These are phyloP conservation scores for Nowakowskiella sp. DNA, from an alignment of 192 early-diverging fungal genomes.

Conservation along the genomic window DNA sequence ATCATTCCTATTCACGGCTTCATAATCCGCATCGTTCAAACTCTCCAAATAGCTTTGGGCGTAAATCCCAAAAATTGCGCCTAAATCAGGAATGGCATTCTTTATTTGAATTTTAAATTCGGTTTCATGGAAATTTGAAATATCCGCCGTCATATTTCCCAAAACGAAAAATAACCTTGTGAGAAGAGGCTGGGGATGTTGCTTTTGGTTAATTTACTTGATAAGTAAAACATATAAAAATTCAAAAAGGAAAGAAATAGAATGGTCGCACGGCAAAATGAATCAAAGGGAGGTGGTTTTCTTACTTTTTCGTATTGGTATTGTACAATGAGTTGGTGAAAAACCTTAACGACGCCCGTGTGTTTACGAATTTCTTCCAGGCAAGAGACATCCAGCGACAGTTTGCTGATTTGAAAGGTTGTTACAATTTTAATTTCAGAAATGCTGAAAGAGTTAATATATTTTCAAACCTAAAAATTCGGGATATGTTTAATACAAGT, in stretches of 20 bases:
- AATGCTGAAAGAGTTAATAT: too few species aligned
- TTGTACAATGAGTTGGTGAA: constrained; percentile 16
- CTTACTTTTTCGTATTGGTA: constrained; percentile 29
- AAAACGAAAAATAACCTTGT: constrained; percentile 33
- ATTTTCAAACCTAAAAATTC: constrained; percentile 34
- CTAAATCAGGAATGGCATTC: constrained; percentile 13
- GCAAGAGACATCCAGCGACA: constrained; percentile 22
- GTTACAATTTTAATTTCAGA: too few species aligned
- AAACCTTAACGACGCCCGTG: not conserved
- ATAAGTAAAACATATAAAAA: too few species aligned
- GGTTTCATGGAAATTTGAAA: not conserved
- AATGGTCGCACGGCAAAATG: not conserved
- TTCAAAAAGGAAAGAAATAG: too few species aligned
- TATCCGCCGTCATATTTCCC: constrained; percentile 27
- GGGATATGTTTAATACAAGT: constrained; percentile 21
- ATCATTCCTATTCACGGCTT: not conserved
- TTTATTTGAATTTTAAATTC: not conserved
- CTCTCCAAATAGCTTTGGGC: constrained; percentile 9
- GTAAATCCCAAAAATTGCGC: constrained; percentile 32
- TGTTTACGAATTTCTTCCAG: constrained; percentile 7
- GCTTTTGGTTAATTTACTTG: not conserved
- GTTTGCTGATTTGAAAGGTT: constrained; percentile 16
- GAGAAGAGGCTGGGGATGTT: constrained; percentile 26
- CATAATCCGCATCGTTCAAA: constrained; percentile 12
- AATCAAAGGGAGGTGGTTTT: not conserved